Percentiles rank a stretch among this genome's conserved stretches.
Conservation (phyloP, 2,329 filamentous ascomycete genomes). For the Scedosporium boydii region DNA sequence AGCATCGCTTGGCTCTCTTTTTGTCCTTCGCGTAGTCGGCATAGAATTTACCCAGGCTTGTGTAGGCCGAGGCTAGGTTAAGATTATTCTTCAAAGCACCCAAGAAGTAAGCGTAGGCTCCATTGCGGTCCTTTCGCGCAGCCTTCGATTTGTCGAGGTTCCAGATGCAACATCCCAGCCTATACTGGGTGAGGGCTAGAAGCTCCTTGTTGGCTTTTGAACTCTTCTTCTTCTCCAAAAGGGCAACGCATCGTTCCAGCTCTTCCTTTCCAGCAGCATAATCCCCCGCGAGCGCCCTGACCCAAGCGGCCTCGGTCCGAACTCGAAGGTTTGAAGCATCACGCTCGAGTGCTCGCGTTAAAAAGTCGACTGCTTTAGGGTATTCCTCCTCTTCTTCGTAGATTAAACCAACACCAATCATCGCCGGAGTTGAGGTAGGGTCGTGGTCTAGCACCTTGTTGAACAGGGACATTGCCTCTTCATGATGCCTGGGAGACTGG, state of each 20-base stretch:
- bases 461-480: slow-evolving; percentile 80
- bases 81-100: slow-evolving; percentile 77
- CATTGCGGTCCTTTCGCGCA: slow-evolving; percentile 69
- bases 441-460: slow-evolving; percentile 71
- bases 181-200: slow-evolving; percentile 77
- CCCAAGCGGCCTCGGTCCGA: slow-evolving; percentile 84
- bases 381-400: slow-evolving; percentile 91
- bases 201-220: slow-evolving; percentile 52
- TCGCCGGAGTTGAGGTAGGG: slow-evolving; percentile 63
- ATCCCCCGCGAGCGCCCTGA: slow-evolving; percentile 74
- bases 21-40: slow-evolving; percentile 83
- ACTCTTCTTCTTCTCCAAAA: slow-evolving; percentile 52
- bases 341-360: slow-evolving; percentile 64
- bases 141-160: slow-evolving; percentile 64
- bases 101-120: slow-evolving; percentile 77
- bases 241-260: slow-evolving; percentile 58
- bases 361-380: slow-evolving; percentile 67
- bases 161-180: slow-evolving; percentile 82
- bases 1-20: slow-evolving; percentile 79
- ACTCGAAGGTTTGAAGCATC: slow-evolving; percentile 70
- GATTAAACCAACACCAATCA: slow-evolving; percentile 86
- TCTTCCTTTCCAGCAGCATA: slow-evolving; percentile 57
- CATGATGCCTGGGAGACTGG: slow-evolving; percentile 81
- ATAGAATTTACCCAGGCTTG: slow-evolving; percentile 82
- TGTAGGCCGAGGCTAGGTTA: slow-evolving; percentile 84